Conservation (phyloP, 148 eudicot species). For the Silene latifolia region DNA sequence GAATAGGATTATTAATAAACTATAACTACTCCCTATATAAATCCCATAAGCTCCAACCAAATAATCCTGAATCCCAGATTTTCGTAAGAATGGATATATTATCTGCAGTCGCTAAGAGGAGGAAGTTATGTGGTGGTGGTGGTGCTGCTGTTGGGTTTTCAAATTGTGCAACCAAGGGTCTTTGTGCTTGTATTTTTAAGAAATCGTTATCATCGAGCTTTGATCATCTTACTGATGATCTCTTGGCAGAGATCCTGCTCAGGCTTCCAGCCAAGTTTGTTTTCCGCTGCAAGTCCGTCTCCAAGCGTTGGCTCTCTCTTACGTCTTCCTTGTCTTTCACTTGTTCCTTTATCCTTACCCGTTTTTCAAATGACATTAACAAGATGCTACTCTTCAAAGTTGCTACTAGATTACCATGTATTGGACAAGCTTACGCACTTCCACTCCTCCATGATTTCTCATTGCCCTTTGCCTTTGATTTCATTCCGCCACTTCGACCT, state of each 20-base stretch:
- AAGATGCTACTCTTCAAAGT: not conserved
- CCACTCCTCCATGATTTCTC: not conserved
- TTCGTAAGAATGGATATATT: too few relatives aligned
- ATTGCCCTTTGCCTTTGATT: not conserved
- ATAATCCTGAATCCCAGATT: too few relatives aligned
- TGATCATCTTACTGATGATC: not conserved
- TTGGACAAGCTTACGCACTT: not conserved
- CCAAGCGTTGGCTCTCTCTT: constrained; percentile 5
- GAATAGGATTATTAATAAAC: too few relatives aligned
- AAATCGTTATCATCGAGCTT: too few relatives aligned
- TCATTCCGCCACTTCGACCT: not conserved
- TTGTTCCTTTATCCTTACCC: not conserved
- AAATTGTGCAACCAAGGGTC: too few relatives aligned
- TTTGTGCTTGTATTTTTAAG: too few relatives aligned
- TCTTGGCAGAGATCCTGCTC: not conserved
- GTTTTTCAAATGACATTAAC: not conserved
- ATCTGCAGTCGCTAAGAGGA: too few relatives aligned
- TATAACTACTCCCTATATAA: too few relatives aligned
- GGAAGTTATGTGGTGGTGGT: too few relatives aligned
- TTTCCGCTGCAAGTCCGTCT: not conserved
- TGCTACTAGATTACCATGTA: too few relatives aligned
- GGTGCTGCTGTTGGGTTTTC: too few relatives aligned
- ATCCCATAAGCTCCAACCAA: too few relatives aligned
- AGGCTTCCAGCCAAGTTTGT: not conserved
- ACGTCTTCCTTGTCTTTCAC: not conserved